Conservation (phyloP, 345 rosid genomes). For the Eucalyptus regnans region DNA sequence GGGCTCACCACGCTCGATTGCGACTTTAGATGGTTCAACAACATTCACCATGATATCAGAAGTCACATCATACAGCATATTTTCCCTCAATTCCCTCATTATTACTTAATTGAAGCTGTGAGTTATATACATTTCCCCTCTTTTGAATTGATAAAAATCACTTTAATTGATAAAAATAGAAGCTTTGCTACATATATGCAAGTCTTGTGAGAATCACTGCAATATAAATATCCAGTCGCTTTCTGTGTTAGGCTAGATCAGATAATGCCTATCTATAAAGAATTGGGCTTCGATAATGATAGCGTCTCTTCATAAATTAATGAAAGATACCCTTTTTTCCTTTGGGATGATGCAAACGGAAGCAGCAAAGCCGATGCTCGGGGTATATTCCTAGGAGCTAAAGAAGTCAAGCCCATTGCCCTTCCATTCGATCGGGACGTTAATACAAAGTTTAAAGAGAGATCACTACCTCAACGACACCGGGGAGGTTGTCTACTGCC, state of each 20-base stretch:
- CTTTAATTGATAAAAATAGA: not conserved
- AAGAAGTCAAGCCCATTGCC: conserved; percentile 61
- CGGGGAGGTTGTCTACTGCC: conserved; percentile 61
- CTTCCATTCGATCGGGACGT: conserved; percentile 34
- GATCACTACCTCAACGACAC: conserved; percentile 68
- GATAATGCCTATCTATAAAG: not conserved
- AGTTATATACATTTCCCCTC: not conserved
- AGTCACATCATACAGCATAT: conserved; percentile 86
- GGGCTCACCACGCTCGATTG: conserved; percentile 84
- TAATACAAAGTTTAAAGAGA: conserved; percentile 47
- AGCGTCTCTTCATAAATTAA: not conserved
- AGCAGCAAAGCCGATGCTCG: conserved; percentile 74
- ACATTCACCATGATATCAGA: conserved; percentile 85
- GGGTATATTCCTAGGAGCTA: conserved; percentile 71
- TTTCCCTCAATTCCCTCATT: conserved; percentile 94
- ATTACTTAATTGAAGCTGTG: conserved; percentile 81
- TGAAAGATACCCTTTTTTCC: not conserved
- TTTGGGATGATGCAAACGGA: conserved; percentile 13
- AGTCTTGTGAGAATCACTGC: not conserved
- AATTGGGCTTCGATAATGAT: not conserved
- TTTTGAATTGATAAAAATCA: not conserved
- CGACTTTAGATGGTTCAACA: conserved; percentile 72
- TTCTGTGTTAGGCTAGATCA: not conserved
- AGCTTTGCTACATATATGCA: not conserved
- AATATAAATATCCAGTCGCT: not conserved